Conservation (phyloP, 305 asterid genomes). For the Solanum hybrid region DNA sequence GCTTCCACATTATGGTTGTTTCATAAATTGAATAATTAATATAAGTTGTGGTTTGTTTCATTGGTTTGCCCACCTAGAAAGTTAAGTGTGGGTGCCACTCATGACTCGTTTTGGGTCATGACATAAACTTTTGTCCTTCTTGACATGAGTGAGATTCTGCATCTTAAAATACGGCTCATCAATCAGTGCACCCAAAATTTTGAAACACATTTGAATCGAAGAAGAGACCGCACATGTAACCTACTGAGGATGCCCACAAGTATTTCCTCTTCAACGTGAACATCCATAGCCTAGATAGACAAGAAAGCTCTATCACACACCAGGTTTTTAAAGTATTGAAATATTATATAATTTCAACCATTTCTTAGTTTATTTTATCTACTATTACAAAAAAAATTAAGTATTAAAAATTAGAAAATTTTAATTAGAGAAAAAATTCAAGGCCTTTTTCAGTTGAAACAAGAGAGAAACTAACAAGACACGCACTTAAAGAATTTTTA, state of each 20-base stretch:
- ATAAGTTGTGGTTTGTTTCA: background rate
- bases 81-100: background rate
- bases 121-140: background rate
- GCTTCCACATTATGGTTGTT: background rate
- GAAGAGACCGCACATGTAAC: background rate
- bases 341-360: background rate
- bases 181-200: background rate
- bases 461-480: background rate
- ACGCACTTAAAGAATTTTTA: background rate
- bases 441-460: background rate
- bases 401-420: background rate
- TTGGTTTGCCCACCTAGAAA: background rate
- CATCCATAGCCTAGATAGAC: background rate
- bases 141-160: background rate
- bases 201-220: background rate
- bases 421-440: background rate
- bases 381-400: background rate
- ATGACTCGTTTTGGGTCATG: background rate
- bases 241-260: background rate
- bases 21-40: background rate
- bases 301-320: background rate
- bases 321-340: background rate
- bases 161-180: background rate
- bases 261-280: background rate
- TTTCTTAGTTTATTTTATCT: background rate